Evolutionary conservation across 2,329 filamentous ascomycete genomes (phyloP).

Genomic region (Nothophaeocryptopus gaeumannii): DNA sequence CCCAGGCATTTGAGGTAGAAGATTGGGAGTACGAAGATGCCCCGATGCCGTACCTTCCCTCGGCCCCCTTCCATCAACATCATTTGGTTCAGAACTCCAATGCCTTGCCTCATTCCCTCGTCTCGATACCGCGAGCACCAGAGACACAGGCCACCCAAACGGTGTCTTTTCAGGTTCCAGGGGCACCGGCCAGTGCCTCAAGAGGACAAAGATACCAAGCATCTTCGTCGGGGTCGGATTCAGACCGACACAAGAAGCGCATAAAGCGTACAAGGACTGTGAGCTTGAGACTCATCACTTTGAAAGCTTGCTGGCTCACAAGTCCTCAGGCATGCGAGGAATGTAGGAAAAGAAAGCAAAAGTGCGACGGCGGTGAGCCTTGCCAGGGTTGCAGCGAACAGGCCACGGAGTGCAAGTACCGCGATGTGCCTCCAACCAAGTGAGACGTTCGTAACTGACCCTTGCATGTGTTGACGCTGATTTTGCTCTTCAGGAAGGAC

Average conservation of each 20-base stretch:
- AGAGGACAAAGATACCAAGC: slow-evolving; percentile 4
- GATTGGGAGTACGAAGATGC: too few species aligned
- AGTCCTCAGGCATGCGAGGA: slow-evolving; percentile 53
- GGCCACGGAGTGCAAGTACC: slow-evolving; percentile 21
- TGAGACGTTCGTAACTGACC: neutral
- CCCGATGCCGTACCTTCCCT: too few species aligned
- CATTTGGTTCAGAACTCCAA: too few species aligned
- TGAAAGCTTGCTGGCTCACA: slow-evolving; percentile 1
- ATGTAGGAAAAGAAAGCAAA: slow-evolving; percentile 95
- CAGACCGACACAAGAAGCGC: slow-evolving; percentile 10
- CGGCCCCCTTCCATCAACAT: too few species aligned
- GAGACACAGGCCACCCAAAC: slow-evolving; percentile 1
- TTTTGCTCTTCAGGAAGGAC: slow-evolving; percentile 18
- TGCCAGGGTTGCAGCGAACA: slow-evolving; percentile 21
- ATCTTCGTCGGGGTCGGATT: slow-evolving; percentile 3
- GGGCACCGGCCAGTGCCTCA: slow-evolving; percentile 6
- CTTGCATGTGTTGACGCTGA: slow-evolving; percentile 1
- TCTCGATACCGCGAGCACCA: slow-evolving; percentile 2
- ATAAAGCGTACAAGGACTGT: slow-evolving; percentile 21
- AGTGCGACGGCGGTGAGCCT: slow-evolving; percentile 66
- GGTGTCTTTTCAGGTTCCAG: slow-evolving; percentile 9
- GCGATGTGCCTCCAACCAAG: slow-evolving; percentile 23
- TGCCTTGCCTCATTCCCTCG: too few species aligned
- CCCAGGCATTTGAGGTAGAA: too few species aligned
- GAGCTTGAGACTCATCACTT: neutral